Percentiles rank a stretch among this genome's conserved stretches.
phyloP scores from a whole-genome alignment of 2,329 filamentous ascomycete genomes.

The Diplodia intermedia region DNA sequence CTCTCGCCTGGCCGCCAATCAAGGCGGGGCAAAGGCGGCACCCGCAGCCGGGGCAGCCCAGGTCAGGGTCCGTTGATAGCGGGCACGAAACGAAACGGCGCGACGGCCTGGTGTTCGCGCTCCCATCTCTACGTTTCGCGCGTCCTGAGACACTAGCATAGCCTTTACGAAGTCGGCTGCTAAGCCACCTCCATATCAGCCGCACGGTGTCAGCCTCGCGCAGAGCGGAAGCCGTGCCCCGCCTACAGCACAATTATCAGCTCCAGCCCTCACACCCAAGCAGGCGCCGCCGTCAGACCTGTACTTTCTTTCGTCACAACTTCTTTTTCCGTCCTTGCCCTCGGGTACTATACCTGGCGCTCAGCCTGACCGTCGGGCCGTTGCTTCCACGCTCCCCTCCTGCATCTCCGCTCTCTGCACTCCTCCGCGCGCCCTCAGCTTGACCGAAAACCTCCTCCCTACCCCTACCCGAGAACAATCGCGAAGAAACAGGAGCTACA shows the following conservation, averaged over 20 bases:
- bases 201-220: constrained; percentile 31
- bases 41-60: constrained; percentile 1
- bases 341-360: constrained; percentile 22
- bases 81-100: constrained; percentile 20
- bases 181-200: constrained; percentile 29
- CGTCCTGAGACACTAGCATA: constrained; percentile 31
- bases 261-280: constrained; percentile 23
- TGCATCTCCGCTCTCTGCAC: constrained; percentile 42
- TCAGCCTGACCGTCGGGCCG: constrained; percentile 18
- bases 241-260: constrained; percentile 32
- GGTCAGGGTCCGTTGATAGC: constrained; percentile 26
- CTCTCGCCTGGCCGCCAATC: constrained; percentile 27
- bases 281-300: constrained; percentile 27
- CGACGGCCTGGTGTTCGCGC: constrained; percentile 18
- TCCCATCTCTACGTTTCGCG: constrained; percentile 17
- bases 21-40: constrained; percentile 12
- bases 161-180: constrained; percentile 30
- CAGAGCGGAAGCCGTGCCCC: constrained; percentile 32
- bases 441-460: constrained; percentile 41
- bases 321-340: constrained; percentile 9
- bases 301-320: constrained; percentile 22
- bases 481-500: constrained; percentile 21
- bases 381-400: constrained; percentile 37
- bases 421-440: constrained; percentile 41
- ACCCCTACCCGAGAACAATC: constrained; percentile 34